Evolutionary conservation across 129 eudicot genomes (phyloP), one percentile per base, ranked within the genome.

Genomic region (Flaveria trinervia): DNA sequence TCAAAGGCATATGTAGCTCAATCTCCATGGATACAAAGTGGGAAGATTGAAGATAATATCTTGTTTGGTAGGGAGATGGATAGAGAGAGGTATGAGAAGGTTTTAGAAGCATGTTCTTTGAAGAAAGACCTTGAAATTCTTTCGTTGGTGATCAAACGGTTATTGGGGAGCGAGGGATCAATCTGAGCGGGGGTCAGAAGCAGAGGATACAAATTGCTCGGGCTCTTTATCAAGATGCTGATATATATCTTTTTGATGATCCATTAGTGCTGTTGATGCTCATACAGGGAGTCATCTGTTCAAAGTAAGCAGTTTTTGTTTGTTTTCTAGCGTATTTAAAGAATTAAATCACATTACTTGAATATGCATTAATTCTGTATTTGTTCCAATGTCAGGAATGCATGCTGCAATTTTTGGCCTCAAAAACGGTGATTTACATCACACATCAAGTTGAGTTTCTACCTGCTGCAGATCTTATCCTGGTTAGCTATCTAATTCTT

Each of bases 211-310:
- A 86, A 65, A 79, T 86, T 43, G 90, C 87, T 13, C 83, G 90
- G 2, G 85, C 90, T 41, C 82, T 83, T 16, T 86, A 86, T 64
- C 85, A 81, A 11, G 80, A 84, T 67, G 88, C 88, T 2, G 88
- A 84, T 73, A 72, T 81, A 3, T 84, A 84, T 77, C 73, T 84
- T 11, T 72, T 84, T 18, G 88, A 84, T 77, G 88, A 84, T 12
- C 88, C 88, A 2, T 86, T 44, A 86, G 87, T 11, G 90, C 90
- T 15, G 87, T 86, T 55, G 90, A 86, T 80, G 90, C 87, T 46
- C 90, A 86, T 68, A 86, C 90, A 20, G 87, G 85, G 68, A 83
- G 81, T 45, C 83, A 82, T 62, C 70, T 86, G 8, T 77, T 83
- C 71, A 83, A 83, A 64, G 90, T 83, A 46, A 80, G 74, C 36